Conservation (phyloP, 2,329 filamentous ascomycete genomes). For the Nothomitra cinnamomea region DNA sequence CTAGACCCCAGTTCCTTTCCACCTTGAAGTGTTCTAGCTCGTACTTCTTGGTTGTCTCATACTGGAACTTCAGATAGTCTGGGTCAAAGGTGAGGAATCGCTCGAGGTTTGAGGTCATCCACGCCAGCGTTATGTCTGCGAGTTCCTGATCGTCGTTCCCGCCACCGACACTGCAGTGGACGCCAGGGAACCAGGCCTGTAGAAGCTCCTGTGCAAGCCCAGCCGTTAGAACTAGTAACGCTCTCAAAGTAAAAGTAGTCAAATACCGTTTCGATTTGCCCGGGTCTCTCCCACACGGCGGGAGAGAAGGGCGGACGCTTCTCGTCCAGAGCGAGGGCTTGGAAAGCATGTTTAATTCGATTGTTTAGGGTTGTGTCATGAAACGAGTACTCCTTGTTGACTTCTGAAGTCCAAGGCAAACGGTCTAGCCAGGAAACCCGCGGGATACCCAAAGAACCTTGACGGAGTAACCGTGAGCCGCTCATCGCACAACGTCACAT, state of each 20-base stretch:
- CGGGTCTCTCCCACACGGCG: constrained; percentile 25
- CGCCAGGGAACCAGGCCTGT: constrained; percentile 32
- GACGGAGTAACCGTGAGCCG: background rate
- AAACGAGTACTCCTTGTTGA: constrained; percentile 5
- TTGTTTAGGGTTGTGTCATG: background rate
- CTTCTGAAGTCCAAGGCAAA: background rate
- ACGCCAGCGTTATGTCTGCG: constrained; percentile 32
- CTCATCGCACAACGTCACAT: too few species aligned
- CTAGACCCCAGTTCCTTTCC: constrained; percentile 1
- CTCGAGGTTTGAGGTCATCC: constrained; percentile 31
- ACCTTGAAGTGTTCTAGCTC: background rate
- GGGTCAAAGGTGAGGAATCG: constrained; percentile 2
- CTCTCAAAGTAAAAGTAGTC: background rate
- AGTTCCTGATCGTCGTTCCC: constrained; percentile 24
- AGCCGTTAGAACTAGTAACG: too few species aligned
- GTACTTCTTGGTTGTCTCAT: background rate
- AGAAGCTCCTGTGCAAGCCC: constrained; percentile 21
- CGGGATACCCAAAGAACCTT: constrained; percentile 5
- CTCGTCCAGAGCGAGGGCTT: constrained; percentile 28
- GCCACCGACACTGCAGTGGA: constrained; percentile 29
- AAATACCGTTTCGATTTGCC: constrained; percentile 14
- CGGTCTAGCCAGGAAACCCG: constrained; percentile 2
- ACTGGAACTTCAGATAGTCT: background rate
- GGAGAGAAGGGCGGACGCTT: constrained; percentile 24
- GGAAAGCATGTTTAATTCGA: constrained; percentile 22